A percentile compares a stretch with the other conserved stretches of the same genome.
These are phyloP conservation scores for Cordyceps cateniannulata DNA, from an alignment of 2,329 filamentous ascomycete species.

Conservation along the genomic window DNA sequence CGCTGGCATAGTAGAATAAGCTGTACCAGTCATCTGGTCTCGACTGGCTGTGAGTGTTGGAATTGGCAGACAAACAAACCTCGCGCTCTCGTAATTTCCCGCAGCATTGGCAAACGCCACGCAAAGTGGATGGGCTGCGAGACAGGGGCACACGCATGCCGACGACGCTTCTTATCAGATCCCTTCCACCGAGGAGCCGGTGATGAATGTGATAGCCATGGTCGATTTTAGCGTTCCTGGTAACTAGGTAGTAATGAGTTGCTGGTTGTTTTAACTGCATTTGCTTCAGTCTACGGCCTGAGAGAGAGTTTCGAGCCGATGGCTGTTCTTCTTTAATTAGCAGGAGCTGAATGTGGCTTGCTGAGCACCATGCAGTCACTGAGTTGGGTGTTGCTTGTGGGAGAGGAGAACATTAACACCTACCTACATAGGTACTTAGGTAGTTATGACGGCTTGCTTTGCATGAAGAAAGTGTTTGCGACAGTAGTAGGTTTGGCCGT, in stretches of 20 bases:
- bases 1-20: too few species aligned
- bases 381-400: background rate
- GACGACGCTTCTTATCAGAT: background rate
- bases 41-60: background rate
- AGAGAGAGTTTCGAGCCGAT: background rate
- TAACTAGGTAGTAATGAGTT: background rate
- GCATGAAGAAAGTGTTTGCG: too few species aligned
- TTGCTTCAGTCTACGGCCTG: background rate
- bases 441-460: too few species aligned
- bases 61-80: background rate
- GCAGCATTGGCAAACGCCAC: background rate
- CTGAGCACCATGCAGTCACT: background rate
- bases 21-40: too few species aligned
- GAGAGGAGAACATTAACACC: too few species aligned
- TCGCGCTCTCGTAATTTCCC: background rate
- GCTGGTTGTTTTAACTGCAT: background rate
- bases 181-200: background rate
- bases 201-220: background rate
- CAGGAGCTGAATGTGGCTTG: background rate
- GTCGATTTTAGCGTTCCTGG: background rate
- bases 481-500: too few species aligned
- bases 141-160: background rate
- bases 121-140: background rate
- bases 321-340: background rate
- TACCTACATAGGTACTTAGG: too few species aligned